A percentile compares a stretch with the other conserved stretches of the same genome.
Conservation (phyloP, 2,329 filamentous ascomycete species). For the Fusarium lyarnte region DNA sequence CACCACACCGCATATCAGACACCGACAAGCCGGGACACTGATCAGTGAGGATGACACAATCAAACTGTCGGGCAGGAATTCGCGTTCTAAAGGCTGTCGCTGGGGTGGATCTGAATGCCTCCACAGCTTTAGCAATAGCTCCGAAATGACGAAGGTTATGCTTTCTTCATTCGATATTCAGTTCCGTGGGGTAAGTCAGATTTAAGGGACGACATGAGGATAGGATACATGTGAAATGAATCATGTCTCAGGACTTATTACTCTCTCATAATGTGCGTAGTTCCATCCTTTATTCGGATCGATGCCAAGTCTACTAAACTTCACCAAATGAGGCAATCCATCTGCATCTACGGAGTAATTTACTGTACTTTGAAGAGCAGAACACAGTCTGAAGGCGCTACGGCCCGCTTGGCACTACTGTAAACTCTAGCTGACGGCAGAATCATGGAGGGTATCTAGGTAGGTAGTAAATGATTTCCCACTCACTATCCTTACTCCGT, state of each 20-base stretch:
- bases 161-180: background rate
- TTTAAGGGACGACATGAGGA: background rate
- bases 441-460: constrained; percentile 2
- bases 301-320: background rate
- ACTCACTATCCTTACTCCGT: too few species aligned
- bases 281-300: background rate
- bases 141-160: constrained; percentile 28
- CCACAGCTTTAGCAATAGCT: background rate
- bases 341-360: background rate
- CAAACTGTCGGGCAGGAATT: background rate
- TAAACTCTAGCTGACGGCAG: constrained; percentile 9
- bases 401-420: constrained; percentile 33
- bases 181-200: constrained; percentile 13
- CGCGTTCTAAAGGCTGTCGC: background rate
- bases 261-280: background rate
- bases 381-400: constrained; percentile 8
- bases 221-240: background rate
- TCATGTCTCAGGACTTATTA: background rate
- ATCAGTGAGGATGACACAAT: background rate
- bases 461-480: background rate
- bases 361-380: background rate
- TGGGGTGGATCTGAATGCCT: background rate
- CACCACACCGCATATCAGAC: constrained; percentile 1
- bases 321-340: constrained; percentile 8
- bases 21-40: background rate